Evolutionary conservation across 305 asterid species (phyloP).

Genomic region (Solanum hybrid): DNA sequence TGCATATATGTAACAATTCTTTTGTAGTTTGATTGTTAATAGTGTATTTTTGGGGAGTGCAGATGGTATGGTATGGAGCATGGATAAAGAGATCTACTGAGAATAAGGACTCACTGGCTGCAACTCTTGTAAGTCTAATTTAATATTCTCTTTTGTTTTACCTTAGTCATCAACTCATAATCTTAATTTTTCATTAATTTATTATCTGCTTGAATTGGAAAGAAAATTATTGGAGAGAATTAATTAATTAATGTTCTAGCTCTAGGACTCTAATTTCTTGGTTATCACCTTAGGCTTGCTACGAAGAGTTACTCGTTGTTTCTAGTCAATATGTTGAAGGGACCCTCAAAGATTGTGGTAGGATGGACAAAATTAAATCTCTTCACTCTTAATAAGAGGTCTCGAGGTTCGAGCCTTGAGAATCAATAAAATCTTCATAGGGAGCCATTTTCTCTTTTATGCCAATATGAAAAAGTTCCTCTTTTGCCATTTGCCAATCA

Average conservation of each 20-base stretch:
- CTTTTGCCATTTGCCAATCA: not conserved
- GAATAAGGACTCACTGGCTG: slow-evolving; percentile 20
- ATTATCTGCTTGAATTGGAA: not conserved
- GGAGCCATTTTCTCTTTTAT: not conserved
- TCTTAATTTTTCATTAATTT: not conserved
- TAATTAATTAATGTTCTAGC: not conserved
- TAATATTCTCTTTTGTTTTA: no score
- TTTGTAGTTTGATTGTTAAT: not conserved
- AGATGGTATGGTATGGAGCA: slow-evolving; percentile 68
- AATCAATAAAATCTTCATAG: not conserved
- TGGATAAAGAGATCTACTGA: slow-evolving; percentile 45
- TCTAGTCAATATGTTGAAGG: not conserved
- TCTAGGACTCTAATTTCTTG: not conserved
- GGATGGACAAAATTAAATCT: no score
- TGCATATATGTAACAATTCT: not conserved
- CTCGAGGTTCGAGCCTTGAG: not conserved
- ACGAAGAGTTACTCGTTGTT: not conserved
- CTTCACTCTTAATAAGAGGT: not conserved
- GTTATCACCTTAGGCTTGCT: not conserved
- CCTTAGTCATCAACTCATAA: not conserved
- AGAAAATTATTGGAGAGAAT: not conserved
- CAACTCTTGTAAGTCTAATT: slow-evolving; percentile 36
- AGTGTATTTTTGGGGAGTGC: not conserved
- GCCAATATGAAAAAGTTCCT: not conserved
- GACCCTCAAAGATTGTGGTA: not conserved